These are phyloP conservation scores for Pugionium cornutum DNA, from an alignment of 345 rosid species.

Conservation along the genomic window DNA sequence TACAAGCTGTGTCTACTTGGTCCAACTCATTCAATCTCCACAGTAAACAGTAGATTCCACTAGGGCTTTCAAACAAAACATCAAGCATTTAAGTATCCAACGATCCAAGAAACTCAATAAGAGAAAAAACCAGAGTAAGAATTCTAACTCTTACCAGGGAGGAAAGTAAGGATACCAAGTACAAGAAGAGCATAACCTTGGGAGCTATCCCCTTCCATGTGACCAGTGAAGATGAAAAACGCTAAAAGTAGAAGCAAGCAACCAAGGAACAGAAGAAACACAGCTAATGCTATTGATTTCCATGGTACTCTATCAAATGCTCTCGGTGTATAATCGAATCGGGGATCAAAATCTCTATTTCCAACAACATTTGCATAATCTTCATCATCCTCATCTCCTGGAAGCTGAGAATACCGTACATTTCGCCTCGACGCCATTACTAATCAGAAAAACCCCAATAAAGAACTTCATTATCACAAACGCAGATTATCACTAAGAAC, in stretches of 20 bases:
- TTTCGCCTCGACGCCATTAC: slow-evolving; percentile 64
- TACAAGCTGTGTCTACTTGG: neutral
- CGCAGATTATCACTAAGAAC: neutral
- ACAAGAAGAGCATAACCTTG: slow-evolving; percentile 78
- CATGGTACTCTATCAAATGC: slow-evolving; percentile 70
- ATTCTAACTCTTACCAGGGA: slow-evolving; percentile 56
- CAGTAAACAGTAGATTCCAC: slow-evolving; percentile 2
- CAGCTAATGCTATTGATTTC: slow-evolving; percentile 77
- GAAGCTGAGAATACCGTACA: slow-evolving; percentile 55
- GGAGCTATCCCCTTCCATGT: slow-evolving; percentile 81
- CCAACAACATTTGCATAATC: slow-evolving; percentile 33
- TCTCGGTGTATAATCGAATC: slow-evolving; percentile 70
- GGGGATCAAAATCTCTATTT: slow-evolving; percentile 53
- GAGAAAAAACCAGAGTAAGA: neutral
- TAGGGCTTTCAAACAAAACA: too few relatives aligned
- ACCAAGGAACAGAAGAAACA: slow-evolving; percentile 69
- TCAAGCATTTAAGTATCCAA: neutral
- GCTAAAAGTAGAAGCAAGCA: slow-evolving; percentile 68
- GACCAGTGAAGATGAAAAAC: slow-evolving; percentile 72
- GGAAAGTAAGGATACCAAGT: slow-evolving; percentile 78
- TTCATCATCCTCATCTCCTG: slow-evolving; percentile 58
- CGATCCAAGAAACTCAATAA: neutral
- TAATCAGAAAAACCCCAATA: slow-evolving; percentile 1
- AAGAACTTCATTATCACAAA: neutral
- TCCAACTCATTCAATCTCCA: slow-evolving; percentile 1